Evolutionary conservation across 2,329 filamentous ascomycete species (phyloP).

Genomic region (Phoma sp.): DNA sequence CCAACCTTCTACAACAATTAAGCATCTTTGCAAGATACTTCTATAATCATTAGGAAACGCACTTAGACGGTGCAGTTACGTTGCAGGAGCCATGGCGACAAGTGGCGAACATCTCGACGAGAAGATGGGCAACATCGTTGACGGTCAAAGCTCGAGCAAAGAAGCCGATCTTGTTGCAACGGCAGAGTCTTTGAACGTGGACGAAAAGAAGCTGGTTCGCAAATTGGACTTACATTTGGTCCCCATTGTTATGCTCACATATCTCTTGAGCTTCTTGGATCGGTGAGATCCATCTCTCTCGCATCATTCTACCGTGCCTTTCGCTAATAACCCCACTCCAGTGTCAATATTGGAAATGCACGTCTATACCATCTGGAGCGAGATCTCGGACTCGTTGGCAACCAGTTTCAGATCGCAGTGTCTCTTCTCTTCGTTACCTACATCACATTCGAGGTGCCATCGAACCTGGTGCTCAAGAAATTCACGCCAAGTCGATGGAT

Average conservation of each 20-base stretch:
- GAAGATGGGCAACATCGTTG: neutral
- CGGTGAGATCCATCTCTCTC: slow-evolving; percentile 53
- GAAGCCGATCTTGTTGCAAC: neutral
- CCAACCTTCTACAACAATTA: too few relatives aligned
- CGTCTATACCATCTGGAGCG: slow-evolving; percentile 66
- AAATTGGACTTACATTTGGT: slow-evolving; percentile 70
- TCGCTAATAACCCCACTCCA: slow-evolving; percentile 17
- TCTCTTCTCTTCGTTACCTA: slow-evolving; percentile 55
- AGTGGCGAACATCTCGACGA: neutral
- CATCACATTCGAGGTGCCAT: slow-evolving; percentile 53
- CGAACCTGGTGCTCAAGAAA: slow-evolving; percentile 54
- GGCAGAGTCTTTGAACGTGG: slow-evolving; percentile 23
- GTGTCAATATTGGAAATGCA: slow-evolving; percentile 75
- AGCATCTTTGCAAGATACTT: too few relatives aligned
- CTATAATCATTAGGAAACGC: neutral
- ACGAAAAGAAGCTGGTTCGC: slow-evolving; percentile 63
- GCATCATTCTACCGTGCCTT: neutral
- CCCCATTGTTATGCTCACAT: slow-evolving; percentile 71
- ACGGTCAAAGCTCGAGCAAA: neutral
- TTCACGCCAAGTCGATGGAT: slow-evolving; percentile 56
- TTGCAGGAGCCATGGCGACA: neutral
- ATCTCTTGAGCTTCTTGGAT: slow-evolving; percentile 79
- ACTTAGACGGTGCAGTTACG: neutral
- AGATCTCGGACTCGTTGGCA: slow-evolving; percentile 64
- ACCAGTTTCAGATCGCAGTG: slow-evolving; percentile 68